These are phyloP conservation scores for Pseudocercospora cruenta DNA, from an alignment of 2,329 filamentous ascomycete species.

Conservation along the genomic window DNA sequence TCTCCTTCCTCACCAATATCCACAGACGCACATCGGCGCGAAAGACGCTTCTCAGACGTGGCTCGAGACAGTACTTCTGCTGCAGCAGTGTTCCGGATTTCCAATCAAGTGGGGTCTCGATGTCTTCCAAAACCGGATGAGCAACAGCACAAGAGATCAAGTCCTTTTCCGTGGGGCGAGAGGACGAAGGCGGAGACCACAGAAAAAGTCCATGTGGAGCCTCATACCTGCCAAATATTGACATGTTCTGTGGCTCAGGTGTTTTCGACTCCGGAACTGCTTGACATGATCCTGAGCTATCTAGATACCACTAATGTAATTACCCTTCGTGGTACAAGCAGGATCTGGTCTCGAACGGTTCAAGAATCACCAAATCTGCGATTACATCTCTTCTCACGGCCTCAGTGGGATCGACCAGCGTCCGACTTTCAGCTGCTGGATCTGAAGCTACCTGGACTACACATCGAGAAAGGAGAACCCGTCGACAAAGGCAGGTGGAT, in stretches of 20 bases:
- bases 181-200: neutral
- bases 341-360: constrained; percentile 25
- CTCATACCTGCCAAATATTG: constrained; percentile 6
- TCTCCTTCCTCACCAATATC: neutral
- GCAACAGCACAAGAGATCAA: neutral
- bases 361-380: constrained; percentile 31
- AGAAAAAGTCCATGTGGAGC: neutral
- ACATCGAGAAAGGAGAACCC: constrained; percentile 26
- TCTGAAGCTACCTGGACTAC: constrained; percentile 29
- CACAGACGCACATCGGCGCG: neutral
- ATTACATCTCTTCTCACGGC: constrained; percentile 29
- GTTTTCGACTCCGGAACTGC: constrained; percentile 32
- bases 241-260: constrained; percentile 29
- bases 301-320: constrained; percentile 29
- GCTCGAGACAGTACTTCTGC: neutral
- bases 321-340: constrained; percentile 22
- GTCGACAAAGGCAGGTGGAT: constrained; percentile 34
- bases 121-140: neutral
- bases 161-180: neutral
- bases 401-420: constrained; percentile 28
- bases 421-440: constrained; percentile 31
- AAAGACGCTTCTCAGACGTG: constrained; percentile 22
- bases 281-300: constrained; percentile 28
- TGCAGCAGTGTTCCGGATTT: neutral
- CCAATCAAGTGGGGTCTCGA: neutral